A percentile compares a stretch with the other conserved stretches of the same genome.
Evolutionary conservation across 352 stramenopile genomes (phyloP).

Genomic region (Pythium oligandrum): DNA sequence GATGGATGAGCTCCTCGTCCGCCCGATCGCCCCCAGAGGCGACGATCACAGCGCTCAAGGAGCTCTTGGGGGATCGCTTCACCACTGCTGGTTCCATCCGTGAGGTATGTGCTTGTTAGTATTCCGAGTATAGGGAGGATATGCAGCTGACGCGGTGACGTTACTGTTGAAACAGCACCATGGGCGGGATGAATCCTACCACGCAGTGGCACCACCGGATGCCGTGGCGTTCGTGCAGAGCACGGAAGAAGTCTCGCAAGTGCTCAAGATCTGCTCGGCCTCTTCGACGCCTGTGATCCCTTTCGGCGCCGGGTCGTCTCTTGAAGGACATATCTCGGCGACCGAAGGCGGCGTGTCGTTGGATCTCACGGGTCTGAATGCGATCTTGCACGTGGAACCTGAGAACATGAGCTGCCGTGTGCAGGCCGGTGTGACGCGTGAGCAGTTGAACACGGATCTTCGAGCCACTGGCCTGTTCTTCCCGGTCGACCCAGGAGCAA

Average conservation of each 20-base stretch:
- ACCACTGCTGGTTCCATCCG: slow-evolving; percentile 57
- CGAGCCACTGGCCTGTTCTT: slow-evolving; percentile 92
- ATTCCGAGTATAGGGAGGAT: too few relatives aligned
- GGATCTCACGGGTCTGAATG: slow-evolving; percentile 85
- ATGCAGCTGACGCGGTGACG: background rate
- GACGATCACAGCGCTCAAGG: slow-evolving; percentile 45
- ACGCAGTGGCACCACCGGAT: slow-evolving; percentile 77
- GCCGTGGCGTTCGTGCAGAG: slow-evolving; percentile 84
- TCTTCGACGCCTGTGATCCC: slow-evolving; percentile 90
- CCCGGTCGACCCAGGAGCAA: slow-evolving; percentile 95
- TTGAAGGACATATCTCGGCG: slow-evolving; percentile 96
- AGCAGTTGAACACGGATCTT: slow-evolving; percentile 88
- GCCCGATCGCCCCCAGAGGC: slow-evolving; percentile 9
- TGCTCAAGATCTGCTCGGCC: slow-evolving; percentile 88
- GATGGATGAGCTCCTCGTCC: too few relatives aligned
- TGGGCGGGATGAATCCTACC: slow-evolving; percentile 90
- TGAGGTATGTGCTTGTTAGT: slow-evolving; percentile 26
- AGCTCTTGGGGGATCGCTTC: slow-evolving; percentile 65
- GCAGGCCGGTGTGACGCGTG: slow-evolving; percentile 91
- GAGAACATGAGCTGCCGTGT: slow-evolving; percentile 91
- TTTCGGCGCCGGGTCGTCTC: slow-evolving; percentile 88
- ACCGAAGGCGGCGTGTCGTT: slow-evolving; percentile 88
- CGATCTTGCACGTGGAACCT: slow-evolving; percentile 39
- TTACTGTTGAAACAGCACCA: slow-evolving; percentile 53
- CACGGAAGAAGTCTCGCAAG: slow-evolving; percentile 84